Evolutionary conservation across 2,329 filamentous ascomycete genomes (phyloP), one percentile per base, ranked within the genome.

Genomic region (Aspergillus transmontanensis): DNA sequence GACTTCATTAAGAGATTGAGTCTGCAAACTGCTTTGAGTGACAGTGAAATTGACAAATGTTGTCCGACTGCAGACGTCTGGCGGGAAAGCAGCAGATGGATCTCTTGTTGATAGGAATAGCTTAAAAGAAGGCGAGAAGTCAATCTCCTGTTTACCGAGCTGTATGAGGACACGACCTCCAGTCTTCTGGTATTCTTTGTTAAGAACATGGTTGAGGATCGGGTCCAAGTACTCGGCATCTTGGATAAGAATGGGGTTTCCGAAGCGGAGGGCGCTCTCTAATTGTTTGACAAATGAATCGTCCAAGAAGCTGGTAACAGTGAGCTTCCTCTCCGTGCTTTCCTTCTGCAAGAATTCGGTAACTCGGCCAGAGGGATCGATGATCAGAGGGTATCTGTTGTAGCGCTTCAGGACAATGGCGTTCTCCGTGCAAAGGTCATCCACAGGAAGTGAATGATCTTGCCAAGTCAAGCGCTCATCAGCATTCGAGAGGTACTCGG

Each of bases 31-130:
- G 86, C 95, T 97, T 81, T 98, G 94, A 5, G 95, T 99, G 66
- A 99, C 94, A 1, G 96, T 98, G 72, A 99, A 99, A 81, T 99
- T 99, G 85, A 99, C 95, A 80, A 99, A 97, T 0, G 96, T 99
- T 7, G 95, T 98, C 73, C 96, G 88, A 84, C 93, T 97, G 87
- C 96, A 99, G 67, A 99, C 93, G 75, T 99, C 95, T 0, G 95
- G 96, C 9, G 95, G 89, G 77, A 99, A 99, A 9, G 90, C 92
- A 30, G 95, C 94, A 48, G 96, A 99, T 1, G 96, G 96, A 81
- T 99, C 95, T 72, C 94, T 87, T 1, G 96, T 99, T 0, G 94
- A 97, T 45, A 99, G 83, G 77, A 96, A 99, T 36, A 99, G 86
- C 81, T 90, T 95, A 85, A 99, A 99, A 0, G 94, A 89, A 1